These are phyloP conservation scores for Avena eriantha DNA, from an alignment of 176 grass and related monocot species.

Conservation along the genomic window DNA sequence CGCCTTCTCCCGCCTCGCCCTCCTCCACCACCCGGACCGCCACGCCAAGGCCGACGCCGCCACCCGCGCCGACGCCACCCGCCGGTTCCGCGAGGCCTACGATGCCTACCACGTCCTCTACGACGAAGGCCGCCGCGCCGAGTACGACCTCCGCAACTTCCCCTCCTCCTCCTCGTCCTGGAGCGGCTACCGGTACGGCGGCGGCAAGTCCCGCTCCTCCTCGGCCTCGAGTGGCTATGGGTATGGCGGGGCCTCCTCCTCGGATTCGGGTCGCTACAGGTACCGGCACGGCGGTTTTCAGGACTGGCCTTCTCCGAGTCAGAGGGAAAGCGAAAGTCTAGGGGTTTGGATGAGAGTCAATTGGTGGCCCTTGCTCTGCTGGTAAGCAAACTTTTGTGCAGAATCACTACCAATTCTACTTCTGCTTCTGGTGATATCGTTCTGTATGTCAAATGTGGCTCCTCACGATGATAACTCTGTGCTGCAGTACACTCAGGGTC, in stretches of 20 bases:
- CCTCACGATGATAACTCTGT: neutral
- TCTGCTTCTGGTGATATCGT: neutral
- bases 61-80: conserved; percentile 2
- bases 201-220: neutral
- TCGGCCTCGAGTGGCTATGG: neutral
- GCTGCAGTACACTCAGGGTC: neutral
- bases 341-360: conserved; percentile 16
- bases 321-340: neutral
- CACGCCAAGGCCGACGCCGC: conserved; percentile 16
- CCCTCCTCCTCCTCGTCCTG: neutral
- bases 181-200: neutral
- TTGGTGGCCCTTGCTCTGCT: conserved; percentile 29
- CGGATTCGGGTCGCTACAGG: neutral
- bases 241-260: neutral
- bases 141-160: neutral
- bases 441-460: neutral
- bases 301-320: neutral
- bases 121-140: conserved; percentile 17
- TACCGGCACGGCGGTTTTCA: neutral
- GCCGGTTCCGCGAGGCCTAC: conserved; percentile 4
- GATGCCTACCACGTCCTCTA: conserved; percentile 30
- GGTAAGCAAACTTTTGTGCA: neutral
- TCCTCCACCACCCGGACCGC: conserved; percentile 23
- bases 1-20: conserved; percentile 32
- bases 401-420: neutral